Evolutionary conservation across 179 eudicot genomes (phyloP), one percentile per base, ranked within the genome.

Genomic region (Silene noctiflora): DNA sequence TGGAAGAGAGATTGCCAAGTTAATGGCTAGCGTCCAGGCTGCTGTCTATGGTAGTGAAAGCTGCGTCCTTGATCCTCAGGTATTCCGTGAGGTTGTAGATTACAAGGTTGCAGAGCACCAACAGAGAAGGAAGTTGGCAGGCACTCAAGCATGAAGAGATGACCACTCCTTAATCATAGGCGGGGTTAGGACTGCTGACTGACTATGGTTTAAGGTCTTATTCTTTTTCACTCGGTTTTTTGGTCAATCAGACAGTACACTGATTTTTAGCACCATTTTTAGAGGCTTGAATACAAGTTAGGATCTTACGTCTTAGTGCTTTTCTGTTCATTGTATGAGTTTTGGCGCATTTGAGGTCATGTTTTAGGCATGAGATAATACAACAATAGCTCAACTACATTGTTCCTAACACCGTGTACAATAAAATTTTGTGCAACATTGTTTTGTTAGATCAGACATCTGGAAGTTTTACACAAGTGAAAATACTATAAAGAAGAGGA

Each of bases 61-160:
- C 66, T 94, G 97, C 74, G 86, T 92, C 42, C 87, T 94, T 81
- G 89, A 94, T 74, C 80, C 95, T 9, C 90, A 79, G 61, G 77
- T 94, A 75, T 94, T 94, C 55, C 86, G 95, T 11, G 96, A 94
- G 80, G 98, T 94, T 62, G 91, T 94, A 20, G 98, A 94, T 83
- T 94, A 92, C 82, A 94, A 94, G 80, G 97, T 87, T 72, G 97
- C 97, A n/a, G 98, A 92, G 78, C 98, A 94, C 85, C 97, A 92
- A 68, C 98, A 94, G 80, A 86, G 97, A 72, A 86, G 81, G 82
- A 91, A 89, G 77, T 72, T 94, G 73, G 97, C 96, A 25, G 87
- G 69, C 35, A 48, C 74, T 14, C 90, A 83, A 55, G 85, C 75
- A 69, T n/a, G 91, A 83, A 55, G 84, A 77, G 11, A 76, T 70